Conservation (phyloP, 2,329 filamentous ascomycete genomes). For the Dothidotthia symphoricarpi region DNA sequence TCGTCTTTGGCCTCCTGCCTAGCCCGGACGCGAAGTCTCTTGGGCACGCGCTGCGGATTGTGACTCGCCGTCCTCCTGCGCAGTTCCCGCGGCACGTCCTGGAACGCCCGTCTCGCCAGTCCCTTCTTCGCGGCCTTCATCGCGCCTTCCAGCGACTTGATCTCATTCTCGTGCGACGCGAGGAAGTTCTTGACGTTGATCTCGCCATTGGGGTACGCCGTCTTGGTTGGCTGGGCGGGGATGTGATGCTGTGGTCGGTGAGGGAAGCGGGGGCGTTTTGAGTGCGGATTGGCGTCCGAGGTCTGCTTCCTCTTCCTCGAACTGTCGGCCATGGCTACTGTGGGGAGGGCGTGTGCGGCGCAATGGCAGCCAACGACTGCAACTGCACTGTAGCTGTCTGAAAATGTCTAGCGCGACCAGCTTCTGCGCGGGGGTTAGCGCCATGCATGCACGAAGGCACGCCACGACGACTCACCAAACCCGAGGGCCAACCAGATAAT, state of each 20-base stretch:
- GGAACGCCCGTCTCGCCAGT: conserved; percentile 73
- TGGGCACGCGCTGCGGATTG: conserved; percentile 87
- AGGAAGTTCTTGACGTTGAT: conserved; percentile 84
- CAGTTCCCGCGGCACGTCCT: conserved; percentile 82
- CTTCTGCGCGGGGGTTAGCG: conserved; percentile 10
- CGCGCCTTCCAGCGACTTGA: conserved; percentile 76
- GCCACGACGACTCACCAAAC: conserved; percentile 1
- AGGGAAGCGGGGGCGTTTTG: conserved; percentile 31
- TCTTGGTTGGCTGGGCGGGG: conserved; percentile 31
- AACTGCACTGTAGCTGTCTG: conserved; percentile 3
- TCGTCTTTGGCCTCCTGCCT: conserved; percentile 77
- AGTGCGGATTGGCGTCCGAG: conserved; percentile 10
- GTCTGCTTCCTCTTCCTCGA: conserved; percentile 27
- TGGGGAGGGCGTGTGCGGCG: conserved; percentile 2
- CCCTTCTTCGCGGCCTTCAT: conserved; percentile 71
- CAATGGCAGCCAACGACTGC: conserved; percentile 14
- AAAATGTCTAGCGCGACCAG: no score
- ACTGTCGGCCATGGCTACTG: conserved; percentile 18
- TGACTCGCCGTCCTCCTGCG: conserved; percentile 88
- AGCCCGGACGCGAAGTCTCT: conserved; percentile 68
- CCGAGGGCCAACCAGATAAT: conserved; percentile 1
- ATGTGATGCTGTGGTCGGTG: conserved; percentile 30
- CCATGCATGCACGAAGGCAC: conserved; percentile 1
- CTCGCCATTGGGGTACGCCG: conserved; percentile 68
- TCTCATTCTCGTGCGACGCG: conserved; percentile 82